phyloP scores from a whole-genome alignment of 441 rosid species.

The Adansonia rubrostipa region DNA sequence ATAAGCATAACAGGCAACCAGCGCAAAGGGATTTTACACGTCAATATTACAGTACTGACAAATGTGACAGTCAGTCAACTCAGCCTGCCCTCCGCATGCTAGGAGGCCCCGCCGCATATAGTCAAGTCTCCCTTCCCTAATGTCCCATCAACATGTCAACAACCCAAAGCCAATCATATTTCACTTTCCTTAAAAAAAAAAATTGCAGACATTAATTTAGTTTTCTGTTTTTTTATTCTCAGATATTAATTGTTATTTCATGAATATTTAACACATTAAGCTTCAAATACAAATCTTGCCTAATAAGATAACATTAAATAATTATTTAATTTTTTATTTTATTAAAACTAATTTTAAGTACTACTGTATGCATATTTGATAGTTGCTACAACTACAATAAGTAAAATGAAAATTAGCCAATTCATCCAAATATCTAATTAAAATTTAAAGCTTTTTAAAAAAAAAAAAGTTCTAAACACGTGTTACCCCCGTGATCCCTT shows the following conservation, averaged over 20 bases:
- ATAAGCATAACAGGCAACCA: not conserved
- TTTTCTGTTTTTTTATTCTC: not conserved
- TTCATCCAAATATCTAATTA: not conserved
- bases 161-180: not conserved
- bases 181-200: not conserved
- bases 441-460: not conserved
- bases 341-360: not conserved
- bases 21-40: not conserved
- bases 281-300: not conserved
- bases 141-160: not conserved
- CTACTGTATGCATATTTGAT: not conserved
- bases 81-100: not conserved
- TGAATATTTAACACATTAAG: not conserved
- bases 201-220: not conserved
- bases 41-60: slow-evolving; percentile 21
- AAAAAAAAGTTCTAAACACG: slow-evolving; percentile 57
- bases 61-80: slow-evolving; percentile 21
- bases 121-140: not conserved
- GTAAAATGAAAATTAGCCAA: not conserved
- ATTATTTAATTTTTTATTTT: not conserved
- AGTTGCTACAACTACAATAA: not conserved
- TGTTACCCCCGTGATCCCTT: slow-evolving; percentile 57
- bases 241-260: too few species aligned
- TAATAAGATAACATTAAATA: not conserved
- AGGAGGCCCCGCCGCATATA: slow-evolving; percentile 7